These are phyloP conservation scores for Neofusicoccum parvum DNA, from an alignment of 2,329 filamentous ascomycete genomes.

Conservation along the genomic window DNA sequence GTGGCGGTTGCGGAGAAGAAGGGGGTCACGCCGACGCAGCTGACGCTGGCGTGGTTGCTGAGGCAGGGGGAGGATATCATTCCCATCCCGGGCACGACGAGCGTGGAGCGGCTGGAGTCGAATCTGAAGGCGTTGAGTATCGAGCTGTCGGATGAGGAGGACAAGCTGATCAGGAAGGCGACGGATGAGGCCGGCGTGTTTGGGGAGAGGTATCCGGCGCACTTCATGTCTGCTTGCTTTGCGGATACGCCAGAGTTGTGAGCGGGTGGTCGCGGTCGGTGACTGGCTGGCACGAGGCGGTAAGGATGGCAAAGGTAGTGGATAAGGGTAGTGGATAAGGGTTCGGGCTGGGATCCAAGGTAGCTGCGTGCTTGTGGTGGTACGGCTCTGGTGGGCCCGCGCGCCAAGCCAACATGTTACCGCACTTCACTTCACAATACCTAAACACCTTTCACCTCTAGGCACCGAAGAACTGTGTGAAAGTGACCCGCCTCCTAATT, in stretches of 20 bases:
- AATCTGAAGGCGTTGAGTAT: slow-evolving; percentile 34
- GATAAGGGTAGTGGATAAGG: too few relatives aligned
- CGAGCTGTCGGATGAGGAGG: slow-evolving; percentile 33
- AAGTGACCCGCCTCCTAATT: too few relatives aligned
- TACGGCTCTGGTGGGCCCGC: too few relatives aligned
- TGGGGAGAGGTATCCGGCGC: slow-evolving; percentile 45
- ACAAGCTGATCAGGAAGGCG: slow-evolving; percentile 32
- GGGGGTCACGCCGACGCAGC: slow-evolving; percentile 57
- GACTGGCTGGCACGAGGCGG: too few relatives aligned
- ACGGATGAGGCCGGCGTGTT: slow-evolving; percentile 44
- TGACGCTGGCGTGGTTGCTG: slow-evolving; percentile 51
- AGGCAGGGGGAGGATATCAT: slow-evolving; percentile 49
- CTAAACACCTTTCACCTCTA: too few relatives aligned
- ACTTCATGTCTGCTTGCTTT: slow-evolving; percentile 36
- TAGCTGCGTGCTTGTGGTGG: too few relatives aligned
- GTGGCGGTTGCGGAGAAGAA: slow-evolving; percentile 46
- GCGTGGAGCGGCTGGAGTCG: slow-evolving; percentile 34
- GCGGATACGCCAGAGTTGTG: slow-evolving; percentile 40
- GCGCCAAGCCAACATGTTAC: too few relatives aligned
- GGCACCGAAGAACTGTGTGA: too few relatives aligned
- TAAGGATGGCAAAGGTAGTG: too few relatives aligned
- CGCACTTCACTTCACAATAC: too few relatives aligned
- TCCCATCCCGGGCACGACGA: slow-evolving; percentile 57
- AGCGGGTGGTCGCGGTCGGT: too few relatives aligned
- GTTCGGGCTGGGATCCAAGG: too few relatives aligned